phyloP scores from a whole-genome alignment of 139 green algal species.

The Ulvella scutata region DNA sequence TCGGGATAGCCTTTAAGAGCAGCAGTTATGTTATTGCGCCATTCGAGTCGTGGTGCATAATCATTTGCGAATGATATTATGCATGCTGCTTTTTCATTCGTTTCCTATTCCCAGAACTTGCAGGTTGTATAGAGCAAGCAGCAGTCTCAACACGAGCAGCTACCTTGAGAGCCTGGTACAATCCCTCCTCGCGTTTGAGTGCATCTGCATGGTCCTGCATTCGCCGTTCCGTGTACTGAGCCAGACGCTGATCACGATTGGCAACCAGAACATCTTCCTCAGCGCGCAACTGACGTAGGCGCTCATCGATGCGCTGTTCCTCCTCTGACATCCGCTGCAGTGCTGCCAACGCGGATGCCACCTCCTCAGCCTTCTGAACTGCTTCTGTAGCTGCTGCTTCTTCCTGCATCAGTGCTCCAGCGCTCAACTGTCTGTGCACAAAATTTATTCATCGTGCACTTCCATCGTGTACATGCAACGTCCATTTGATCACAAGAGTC shows the following conservation, averaged over 20 bases:
- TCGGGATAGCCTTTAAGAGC: too few relatives aligned
- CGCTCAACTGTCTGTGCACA: too few relatives aligned
- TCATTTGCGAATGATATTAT: too few relatives aligned
- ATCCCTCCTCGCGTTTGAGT: constrained; percentile 29
- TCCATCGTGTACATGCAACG: too few relatives aligned
- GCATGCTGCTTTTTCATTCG: too few relatives aligned
- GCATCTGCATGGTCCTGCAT: constrained; percentile 36
- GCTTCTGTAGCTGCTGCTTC: constrained; percentile 13
- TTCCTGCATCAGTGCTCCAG: constrained; percentile 47
- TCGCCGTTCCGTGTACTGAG: constrained; percentile 41
- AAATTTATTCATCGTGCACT: too few relatives aligned
- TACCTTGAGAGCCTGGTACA: constrained; percentile 15
- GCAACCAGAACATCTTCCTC: constrained; percentile 37
- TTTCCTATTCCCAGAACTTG: too few relatives aligned
- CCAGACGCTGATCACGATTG: constrained; percentile 36
- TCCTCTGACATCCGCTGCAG: constrained; percentile 26
- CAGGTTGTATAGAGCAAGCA: too few relatives aligned
- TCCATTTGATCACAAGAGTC: too few relatives aligned
- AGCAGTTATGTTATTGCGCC: too few relatives aligned
- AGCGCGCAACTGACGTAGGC: constrained; percentile 13
- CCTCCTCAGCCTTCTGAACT: constrained; percentile 19
- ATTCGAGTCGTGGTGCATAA: too few relatives aligned
- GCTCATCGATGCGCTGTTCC: constrained; percentile 33
- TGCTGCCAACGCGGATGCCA: constrained; percentile 24
- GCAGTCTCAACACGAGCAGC: too few relatives aligned